Evolutionary conservation across 2,329 filamentous ascomycete species (phyloP), one percentile per base, ranked within the genome.

Genomic region (Ophiocordyceps sinensis): DNA sequence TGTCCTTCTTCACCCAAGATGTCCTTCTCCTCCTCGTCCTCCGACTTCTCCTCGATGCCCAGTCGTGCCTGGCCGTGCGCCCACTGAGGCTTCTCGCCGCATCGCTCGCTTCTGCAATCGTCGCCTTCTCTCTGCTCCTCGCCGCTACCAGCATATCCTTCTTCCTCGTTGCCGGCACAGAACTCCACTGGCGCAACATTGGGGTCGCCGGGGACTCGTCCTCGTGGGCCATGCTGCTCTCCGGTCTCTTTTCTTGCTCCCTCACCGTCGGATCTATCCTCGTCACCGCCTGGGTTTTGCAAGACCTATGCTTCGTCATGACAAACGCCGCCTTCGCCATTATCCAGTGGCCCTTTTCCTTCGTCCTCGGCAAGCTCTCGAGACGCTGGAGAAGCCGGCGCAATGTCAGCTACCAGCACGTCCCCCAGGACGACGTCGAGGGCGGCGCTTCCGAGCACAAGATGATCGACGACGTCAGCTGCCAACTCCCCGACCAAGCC

Each of bases 1-100:
- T 55, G 11, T 59, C 59, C 2, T 62, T 62, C 41, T 60, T 60
- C 41, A 49, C 51, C 4, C 58, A 62, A 32, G 60, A 62, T 17
- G 45, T 56, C 1, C 37, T 53, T 6, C 45, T 61, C 5, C 48
- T 62, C 3, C 44, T 61, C 12, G 19, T 57, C 26, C 50, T 61
- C 34, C 50, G 58, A 7, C 45, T 59, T 2, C 47, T 61, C 2
- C 51, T 62, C 37, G 51, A 55, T 38, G 32, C 28, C 3, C 45
- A 49, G 3, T 17, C 48, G 6, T 47, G 44, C n/a, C 39, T 44
- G 44, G 47, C 41, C 43, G 44, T 51, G 34, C 36, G 40, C 11
- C 47, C 44, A 36, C 38, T 56, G n/a, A 50, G 50, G 49, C 46
- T 58, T 19, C 42, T 53, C 9, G 41, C 52, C 12, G 47, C 45